Base-by-base conservation (phyloP, 495 filamentous ascomycete genomes). In the Daldinia vernicosa region DNA sequence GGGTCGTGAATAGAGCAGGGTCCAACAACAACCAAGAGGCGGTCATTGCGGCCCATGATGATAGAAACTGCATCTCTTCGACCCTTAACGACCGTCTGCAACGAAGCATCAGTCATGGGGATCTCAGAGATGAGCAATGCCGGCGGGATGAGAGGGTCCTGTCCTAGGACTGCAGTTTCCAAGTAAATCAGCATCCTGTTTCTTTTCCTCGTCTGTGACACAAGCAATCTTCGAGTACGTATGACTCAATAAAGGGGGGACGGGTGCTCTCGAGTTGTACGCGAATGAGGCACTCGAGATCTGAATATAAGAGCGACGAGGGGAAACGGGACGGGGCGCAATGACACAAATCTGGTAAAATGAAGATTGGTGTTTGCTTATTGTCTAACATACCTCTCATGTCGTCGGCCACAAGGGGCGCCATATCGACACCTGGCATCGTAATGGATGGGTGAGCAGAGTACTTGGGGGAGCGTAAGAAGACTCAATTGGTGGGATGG, bases 1-100 rank as follows among this genome's bases (percentile, higher is more conserved):
- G 95, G 95, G 80, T 99, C 95, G 84, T 99, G 95, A 77, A 99
- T 93, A 51, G 94, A 98, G 86, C 95, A 99, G 30, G 95, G 95
- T 1, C 95, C 95, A 74, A 95, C 92, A 57, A 99, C 88, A 69
- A 98, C 95, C 65, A 99, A 88, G 6, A 99, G 91, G 54, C 94
- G 93, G 84, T 97, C 93, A 75, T 90, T 89, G 9, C 78, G 80
- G 60, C 86, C 87, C 77, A 92, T 93, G 66, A 98, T 92, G 77
- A 98, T 91, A 54, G 89, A 84, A 62, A 93, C 85, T 67, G 93
- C 91, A 75, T 97, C 93, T 70, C 86, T 87, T 62, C 95, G 92
- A 70, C 94, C 95, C 72, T 88, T 83, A 54, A 97, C 83, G 54
- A 98, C 94, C 2, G 93, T 90, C 63, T 90, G 79, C 27, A 83